Evolutionary conservation across 805 yeast species (phyloP), one percentile per base, ranked within the genome.

Genomic region (Osmozyma mogii): DNA sequence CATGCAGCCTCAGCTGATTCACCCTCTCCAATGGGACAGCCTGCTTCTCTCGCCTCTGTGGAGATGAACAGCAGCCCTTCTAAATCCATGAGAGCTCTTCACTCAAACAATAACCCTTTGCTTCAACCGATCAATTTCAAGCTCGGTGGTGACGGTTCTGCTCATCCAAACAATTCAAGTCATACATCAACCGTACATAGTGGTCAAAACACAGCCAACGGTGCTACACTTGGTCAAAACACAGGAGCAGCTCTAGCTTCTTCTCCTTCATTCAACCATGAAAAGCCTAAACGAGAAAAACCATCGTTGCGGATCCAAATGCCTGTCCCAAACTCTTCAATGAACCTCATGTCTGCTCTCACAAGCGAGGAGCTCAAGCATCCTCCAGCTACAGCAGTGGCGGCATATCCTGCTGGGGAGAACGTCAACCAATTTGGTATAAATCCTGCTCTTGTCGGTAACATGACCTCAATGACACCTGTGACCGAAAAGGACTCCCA

Each of bases 381-480:
- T n/a, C 46, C 32, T 37, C 42, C 28, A 19, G 28, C 31, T 18
- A n/a, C n/a, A n/a, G n/a, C n/a, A n/a, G n/a, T n/a, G n/a, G n/a
- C n/a, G n/a, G n/a, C n/a, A n/a, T n/a, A n/a, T n/a, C n/a, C n/a
- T n/a, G n/a, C n/a, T n/a, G n/a, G n/a, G n/a, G 74, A 64, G 21
- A 66, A 68, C 30, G 68, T 78, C 25, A 75, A 80, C 49, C 83
- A 82, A 45, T 76, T 77, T 62, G 83, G 88, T 29, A 64, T 76
- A 44, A 67, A 75, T 47, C 68, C 76, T 1, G 54, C 69, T 10
- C 68, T 65, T 18, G 63, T 70, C 3, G 59, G 67, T 6, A 54
- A 58, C 32, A 50, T 70, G 3, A 58, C 76, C 43, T 72, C 84
- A 0, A 82, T 83, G 92, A 83, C 94, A 0, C 94, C 92, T 2